Evolutionary conservation across 176 grass and related monocot genomes (phyloP).

Genomic region (Bolboschoenus planiculmis): DNA sequence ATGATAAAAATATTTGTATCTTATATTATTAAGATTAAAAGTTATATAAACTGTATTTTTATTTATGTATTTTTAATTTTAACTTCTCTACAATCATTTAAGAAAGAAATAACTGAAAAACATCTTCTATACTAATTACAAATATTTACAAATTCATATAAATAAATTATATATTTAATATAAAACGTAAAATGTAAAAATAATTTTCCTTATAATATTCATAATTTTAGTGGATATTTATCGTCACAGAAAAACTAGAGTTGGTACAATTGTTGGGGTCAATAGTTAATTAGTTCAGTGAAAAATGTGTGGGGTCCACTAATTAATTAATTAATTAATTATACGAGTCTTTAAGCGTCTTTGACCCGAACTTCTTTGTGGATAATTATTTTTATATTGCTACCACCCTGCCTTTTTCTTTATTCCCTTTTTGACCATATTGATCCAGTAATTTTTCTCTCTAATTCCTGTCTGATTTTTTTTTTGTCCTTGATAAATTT

Average conservation of each 20-base stretch:
- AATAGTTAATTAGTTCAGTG: conserved; percentile 10
- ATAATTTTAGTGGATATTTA: no score
- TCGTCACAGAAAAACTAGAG: background rate
- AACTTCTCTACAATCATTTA: no score
- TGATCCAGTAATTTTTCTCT: conserved; percentile 8
- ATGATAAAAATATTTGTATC: no score
- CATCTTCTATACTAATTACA: no score
- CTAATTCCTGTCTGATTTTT: conserved; percentile 28
- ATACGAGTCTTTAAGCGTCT: conserved; percentile 38
- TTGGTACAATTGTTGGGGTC: background rate
- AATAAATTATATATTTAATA: no score
- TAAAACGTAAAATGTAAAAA: no score
- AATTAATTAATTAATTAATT: background rate
- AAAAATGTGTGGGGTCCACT: background rate
- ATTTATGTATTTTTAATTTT: no score
- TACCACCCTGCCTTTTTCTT: background rate
- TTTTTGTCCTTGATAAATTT: background rate
- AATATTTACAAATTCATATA: no score
- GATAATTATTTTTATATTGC: conserved; percentile 20
- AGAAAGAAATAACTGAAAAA: no score
- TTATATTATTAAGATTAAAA: no score
- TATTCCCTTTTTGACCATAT: conserved; percentile 29
- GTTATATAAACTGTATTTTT: no score
- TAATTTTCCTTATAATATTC: no score
- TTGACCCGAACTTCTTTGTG: conserved; percentile 48